These are phyloP conservation scores for Russula virescens DNA, from an alignment of 768 basidiomycete genomes.

Conservation along the genomic window DNA sequence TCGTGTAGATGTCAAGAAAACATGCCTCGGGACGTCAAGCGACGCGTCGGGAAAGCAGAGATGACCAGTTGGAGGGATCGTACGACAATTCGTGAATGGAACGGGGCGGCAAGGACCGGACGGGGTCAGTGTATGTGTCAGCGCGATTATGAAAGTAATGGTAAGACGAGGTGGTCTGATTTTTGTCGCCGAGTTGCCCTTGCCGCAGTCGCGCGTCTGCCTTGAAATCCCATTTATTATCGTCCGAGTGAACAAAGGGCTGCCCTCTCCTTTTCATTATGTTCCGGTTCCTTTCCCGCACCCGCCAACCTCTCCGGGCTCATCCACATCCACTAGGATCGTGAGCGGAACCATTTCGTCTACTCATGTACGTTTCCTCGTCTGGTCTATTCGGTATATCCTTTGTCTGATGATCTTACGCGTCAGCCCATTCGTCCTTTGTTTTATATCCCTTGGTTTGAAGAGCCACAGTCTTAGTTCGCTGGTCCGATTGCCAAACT, in stretches of 20 bases:
- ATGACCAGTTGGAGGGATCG: too few species aligned
- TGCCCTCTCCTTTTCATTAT: background rate
- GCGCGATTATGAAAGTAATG: background rate
- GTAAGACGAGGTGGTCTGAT: conserved; percentile 19
- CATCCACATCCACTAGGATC: background rate
- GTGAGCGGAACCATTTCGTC: background rate
- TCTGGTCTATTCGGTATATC: background rate
- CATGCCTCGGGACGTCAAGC: too few species aligned
- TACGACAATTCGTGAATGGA: too few species aligned
- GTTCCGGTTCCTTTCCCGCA: background rate
- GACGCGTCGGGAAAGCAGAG: too few species aligned
- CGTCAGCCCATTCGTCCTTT: background rate
- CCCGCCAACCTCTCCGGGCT: background rate
- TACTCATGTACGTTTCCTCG: background rate
- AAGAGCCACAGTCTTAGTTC: background rate
- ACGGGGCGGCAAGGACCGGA: background rate
- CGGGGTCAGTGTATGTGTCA: background rate
- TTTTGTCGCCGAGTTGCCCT: background rate
- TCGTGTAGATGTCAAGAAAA: too few species aligned
- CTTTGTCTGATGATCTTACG: background rate
- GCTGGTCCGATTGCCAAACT: conserved; percentile 11
- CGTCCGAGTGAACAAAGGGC: background rate
- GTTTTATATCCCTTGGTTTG: background rate
- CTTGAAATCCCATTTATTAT: conserved; percentile 1
- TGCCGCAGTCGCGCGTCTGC: background rate